Evolutionary conservation across 495 filamentous ascomycete genomes (phyloP).

Genomic region (Xylaria acuta): DNA sequence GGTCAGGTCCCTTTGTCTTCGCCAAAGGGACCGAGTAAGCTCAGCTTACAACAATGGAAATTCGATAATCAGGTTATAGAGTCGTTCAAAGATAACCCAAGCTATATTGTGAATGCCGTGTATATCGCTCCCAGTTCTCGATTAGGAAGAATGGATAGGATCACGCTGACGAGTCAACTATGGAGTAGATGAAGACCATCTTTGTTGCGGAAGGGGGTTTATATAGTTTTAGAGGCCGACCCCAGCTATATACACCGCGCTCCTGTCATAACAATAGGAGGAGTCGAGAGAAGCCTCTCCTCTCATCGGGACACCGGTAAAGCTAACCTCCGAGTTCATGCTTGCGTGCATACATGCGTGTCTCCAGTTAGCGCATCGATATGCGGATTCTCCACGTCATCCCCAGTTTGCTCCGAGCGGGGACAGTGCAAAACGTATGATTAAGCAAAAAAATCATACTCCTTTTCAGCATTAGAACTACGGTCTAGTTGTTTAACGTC

Average conservation of each 20-base stretch:
- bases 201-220: neutral
- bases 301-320: neutral
- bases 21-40: neutral
- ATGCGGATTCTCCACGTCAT: slow-evolving; percentile 7
- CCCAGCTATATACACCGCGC: neutral
- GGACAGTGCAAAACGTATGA: neutral
- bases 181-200: neutral
- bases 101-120: neutral
- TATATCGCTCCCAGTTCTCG: neutral
- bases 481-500: neutral
- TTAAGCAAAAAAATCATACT: neutral
- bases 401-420: neutral
- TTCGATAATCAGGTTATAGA: neutral
- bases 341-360: neutral
- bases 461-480: neutral
- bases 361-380: neutral
- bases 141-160: neutral
- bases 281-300: neutral
- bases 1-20: neutral
- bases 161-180: neutral
- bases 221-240: neutral
- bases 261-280: neutral
- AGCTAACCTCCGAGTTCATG: neutral
- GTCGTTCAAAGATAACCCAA: neutral
- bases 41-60: neutral